phyloP scores from a whole-genome alignment of 179 eudicot genomes.

The Spinacia oleracea region DNA sequence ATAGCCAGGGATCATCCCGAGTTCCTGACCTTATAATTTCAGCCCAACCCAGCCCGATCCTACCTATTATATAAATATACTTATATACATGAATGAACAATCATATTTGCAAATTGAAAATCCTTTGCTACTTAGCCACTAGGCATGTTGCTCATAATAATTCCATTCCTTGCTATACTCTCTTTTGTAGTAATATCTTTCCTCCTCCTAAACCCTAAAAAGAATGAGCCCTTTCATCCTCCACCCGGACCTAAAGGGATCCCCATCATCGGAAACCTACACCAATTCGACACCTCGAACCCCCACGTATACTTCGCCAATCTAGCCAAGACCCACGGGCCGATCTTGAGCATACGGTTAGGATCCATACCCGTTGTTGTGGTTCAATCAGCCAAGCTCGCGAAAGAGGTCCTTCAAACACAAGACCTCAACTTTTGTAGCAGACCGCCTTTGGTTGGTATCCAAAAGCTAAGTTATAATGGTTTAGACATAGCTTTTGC shows the following conservation, averaged over 20 bases:
- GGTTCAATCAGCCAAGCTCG: constrained; percentile 31
- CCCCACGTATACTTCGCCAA: constrained; percentile 24
- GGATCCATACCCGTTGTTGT: constrained; percentile 23
- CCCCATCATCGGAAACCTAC: constrained; percentile 35
- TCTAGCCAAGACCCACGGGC: constrained; percentile 32
- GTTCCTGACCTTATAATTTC: too few relatives aligned
- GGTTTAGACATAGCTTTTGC: constrained; percentile 27
- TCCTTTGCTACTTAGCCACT: too few relatives aligned
- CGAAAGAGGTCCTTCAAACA: constrained; percentile 29
- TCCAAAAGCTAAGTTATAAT: constrained; percentile 28
- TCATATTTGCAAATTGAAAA: too few relatives aligned
- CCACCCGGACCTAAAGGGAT: constrained; percentile 38
- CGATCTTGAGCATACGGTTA: constrained; percentile 20
- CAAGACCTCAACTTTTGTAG: constrained; percentile 33
- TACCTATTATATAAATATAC: too few relatives aligned
- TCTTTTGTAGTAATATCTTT: too few relatives aligned
- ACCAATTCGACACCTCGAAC: constrained; percentile 12
- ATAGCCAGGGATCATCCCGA: too few relatives aligned
- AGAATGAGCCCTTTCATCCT: not conserved
- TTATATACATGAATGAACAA: too few relatives aligned
- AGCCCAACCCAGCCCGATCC: too few relatives aligned
- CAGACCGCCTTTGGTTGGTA: constrained; percentile 21
- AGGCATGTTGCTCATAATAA: not conserved
- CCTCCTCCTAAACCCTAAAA: not conserved
- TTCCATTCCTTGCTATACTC: too few relatives aligned